Conservation (phyloP, 768 basidiomycete genomes). For the Kwoniella mangroviensis region DNA sequence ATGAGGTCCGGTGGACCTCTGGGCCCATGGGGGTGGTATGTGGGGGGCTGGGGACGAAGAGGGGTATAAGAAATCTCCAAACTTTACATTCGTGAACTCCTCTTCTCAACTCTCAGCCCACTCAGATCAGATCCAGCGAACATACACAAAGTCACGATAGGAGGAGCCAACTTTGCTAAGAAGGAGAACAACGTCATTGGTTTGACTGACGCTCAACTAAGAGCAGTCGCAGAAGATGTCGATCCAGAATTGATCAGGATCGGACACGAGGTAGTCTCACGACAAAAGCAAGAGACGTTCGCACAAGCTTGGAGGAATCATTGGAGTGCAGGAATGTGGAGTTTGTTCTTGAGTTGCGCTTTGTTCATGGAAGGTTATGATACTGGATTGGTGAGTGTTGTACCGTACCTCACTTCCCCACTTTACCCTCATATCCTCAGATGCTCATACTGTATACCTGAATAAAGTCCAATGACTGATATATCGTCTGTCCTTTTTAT, state of each 20-base stretch:
- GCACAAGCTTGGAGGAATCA: slow-evolving; percentile 34
- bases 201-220: slow-evolving; percentile 32
- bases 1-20: too few relatives aligned
- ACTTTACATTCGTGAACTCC: too few relatives aligned
- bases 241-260: slow-evolving; percentile 35
- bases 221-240: slow-evolving; percentile 28
- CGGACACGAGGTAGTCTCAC: slow-evolving; percentile 26
- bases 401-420: neutral
- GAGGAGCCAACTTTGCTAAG: slow-evolving; percentile 10
- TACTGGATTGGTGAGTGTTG: slow-evolving; percentile 33
- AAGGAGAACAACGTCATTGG: slow-evolving; percentile 20
- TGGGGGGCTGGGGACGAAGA: neutral
- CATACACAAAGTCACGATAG: slow-evolving; percentile 1
- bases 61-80: neutral
- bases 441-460: neutral
- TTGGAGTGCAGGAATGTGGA: slow-evolving; percentile 40
- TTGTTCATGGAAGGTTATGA: slow-evolving; percentile 43
- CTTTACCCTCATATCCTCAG: neutral
- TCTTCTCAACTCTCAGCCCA: neutral
- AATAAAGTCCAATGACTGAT: neutral
- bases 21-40: too few relatives aligned
- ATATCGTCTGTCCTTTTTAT: neutral
- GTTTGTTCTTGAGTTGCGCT: slow-evolving; percentile 29
- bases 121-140: too few relatives aligned
- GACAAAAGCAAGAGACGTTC: slow-evolving; percentile 33